Evolutionary conservation across 1,139 yeast genomes (phyloP).

Genomic region (Saccharomycopsis hybrid): DNA sequence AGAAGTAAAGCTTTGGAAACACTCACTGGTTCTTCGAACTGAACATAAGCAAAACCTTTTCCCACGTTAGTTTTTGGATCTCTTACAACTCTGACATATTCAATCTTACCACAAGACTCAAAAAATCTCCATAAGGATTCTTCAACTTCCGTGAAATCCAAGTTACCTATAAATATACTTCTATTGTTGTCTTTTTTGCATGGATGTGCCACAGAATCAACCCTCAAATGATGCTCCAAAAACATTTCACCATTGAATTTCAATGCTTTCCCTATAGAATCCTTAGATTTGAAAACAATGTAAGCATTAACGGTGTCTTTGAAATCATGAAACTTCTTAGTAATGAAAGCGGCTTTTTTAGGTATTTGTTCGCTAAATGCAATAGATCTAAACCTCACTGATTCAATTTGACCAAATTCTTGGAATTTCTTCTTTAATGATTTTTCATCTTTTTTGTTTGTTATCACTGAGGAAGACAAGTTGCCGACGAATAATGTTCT

Average conservation of each 20-base stretch:
- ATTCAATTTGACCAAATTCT: constrained; percentile 54
- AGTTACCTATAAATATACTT: constrained; percentile 87
- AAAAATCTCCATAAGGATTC: constrained; percentile 86
- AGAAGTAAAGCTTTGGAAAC: constrained; percentile 79
- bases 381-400: constrained; percentile 86
- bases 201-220: constrained; percentile 91
- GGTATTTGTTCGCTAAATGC: constrained; percentile 87
- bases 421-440: constrained; percentile 57
- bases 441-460: constrained; percentile 56
- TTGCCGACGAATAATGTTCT: constrained; percentile 89
- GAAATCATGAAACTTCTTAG: constrained; percentile 68
- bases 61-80: constrained; percentile 93
- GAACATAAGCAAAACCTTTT: constrained; percentile 95
- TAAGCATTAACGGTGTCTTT: constrained; percentile 86
- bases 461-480: constrained; percentile 58
- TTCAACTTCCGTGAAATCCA: constrained; percentile 89
- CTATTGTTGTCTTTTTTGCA: constrained; percentile 76
- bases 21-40: constrained; percentile 72
- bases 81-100: constrained; percentile 83
- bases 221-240: constrained; percentile 71
- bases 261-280: constrained; percentile 47
- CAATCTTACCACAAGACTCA: constrained; percentile 62
- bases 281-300: constrained; percentile 57
- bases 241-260: constrained; percentile 63
- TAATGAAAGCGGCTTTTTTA: constrained; percentile 84